Percentiles rank a stretch among this genome's conserved stretches.
Conservation (phyloP, 192 early-diverging fungal species). For the Coemansia sp. region DNA sequence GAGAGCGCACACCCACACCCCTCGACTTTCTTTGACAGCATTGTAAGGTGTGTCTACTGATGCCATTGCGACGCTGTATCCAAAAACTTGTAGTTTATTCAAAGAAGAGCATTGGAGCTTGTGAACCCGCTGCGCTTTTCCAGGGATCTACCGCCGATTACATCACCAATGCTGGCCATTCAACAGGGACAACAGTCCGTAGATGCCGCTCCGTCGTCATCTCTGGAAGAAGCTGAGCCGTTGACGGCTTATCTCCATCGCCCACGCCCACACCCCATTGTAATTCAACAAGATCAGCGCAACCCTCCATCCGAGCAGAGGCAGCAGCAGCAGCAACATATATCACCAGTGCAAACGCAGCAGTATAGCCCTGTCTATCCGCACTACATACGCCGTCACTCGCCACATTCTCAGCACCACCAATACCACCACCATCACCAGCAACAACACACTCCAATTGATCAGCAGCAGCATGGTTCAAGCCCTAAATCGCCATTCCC, state of each 20-base stretch:
- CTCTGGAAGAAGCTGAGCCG: slow-evolving; percentile 33
- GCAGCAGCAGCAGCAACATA: slow-evolving; percentile 14
- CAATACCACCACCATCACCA: neutral
- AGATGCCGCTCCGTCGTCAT: slow-evolving; percentile 26
- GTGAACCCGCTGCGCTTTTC: slow-evolving; percentile 31
- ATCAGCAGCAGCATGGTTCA: slow-evolving; percentile 13
- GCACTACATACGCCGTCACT: slow-evolving; percentile 16
- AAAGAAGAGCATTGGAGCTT: slow-evolving; percentile 37
- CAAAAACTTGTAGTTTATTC: slow-evolving; percentile 35
- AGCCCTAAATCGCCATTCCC: slow-evolving; percentile 2
- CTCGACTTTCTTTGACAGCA: neutral
- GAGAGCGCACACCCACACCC: no score
- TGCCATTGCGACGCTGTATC: neutral
- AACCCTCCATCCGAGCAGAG: slow-evolving; percentile 10
- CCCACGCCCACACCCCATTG: slow-evolving; percentile 14
- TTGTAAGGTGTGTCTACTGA: neutral
- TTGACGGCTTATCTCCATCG: slow-evolving; percentile 39
- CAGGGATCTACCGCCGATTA: slow-evolving; percentile 44
- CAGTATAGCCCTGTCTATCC: slow-evolving; percentile 10
- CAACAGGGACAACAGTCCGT: slow-evolving; percentile 34
- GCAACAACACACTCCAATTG: neutral
- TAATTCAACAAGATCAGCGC: neutral
- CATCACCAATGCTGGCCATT: slow-evolving; percentile 26
- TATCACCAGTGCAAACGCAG: slow-evolving; percentile 8
- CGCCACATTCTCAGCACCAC: slow-evolving; percentile 7